These are phyloP conservation scores for Penicillium nordicum DNA, from an alignment of 2,329 filamentous ascomycete species.

Conservation along the genomic window DNA sequence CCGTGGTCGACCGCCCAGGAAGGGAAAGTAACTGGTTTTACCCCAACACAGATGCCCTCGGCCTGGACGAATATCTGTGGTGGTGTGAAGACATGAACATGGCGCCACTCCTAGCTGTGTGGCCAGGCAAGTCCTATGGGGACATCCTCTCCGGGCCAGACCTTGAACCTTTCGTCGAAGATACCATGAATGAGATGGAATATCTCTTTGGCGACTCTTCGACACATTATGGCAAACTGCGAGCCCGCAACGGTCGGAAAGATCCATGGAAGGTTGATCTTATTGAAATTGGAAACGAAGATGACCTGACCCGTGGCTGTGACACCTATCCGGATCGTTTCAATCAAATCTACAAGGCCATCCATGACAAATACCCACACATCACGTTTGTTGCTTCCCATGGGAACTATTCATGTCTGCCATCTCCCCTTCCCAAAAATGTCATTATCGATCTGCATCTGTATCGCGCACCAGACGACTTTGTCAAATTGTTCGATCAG, in stretches of 20 bases:
- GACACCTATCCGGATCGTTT: constrained; percentile 55
- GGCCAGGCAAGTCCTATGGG: constrained; percentile 54
- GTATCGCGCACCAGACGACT: constrained; percentile 50
- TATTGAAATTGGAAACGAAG: constrained; percentile 66
- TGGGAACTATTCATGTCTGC: constrained; percentile 28
- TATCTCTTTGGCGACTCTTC: constrained; percentile 56
- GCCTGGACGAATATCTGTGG: constrained; percentile 58
- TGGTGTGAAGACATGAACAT: constrained; percentile 61
- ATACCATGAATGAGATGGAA: constrained; percentile 61
- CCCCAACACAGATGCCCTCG: constrained; percentile 60
- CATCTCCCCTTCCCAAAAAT: constrained; percentile 30
- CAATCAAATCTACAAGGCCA: constrained; percentile 57
- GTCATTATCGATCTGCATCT: constrained; percentile 51
- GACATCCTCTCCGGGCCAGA: constrained; percentile 48
- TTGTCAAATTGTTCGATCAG: constrained; percentile 50
- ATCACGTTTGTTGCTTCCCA: constrained; percentile 54
- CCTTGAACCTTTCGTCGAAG: constrained; percentile 56
- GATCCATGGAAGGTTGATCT: constrained; percentile 58
- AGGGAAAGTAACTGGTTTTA: constrained; percentile 58
- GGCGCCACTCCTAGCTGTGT: constrained; percentile 56
- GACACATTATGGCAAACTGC: constrained; percentile 56
- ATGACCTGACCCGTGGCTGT: constrained; percentile 55
- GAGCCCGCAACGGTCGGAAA: constrained; percentile 57
- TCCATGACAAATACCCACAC: constrained; percentile 53
- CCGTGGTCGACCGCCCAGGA: constrained; percentile 48